Percentiles rank a stretch among this genome's conserved stretches.
Evolutionary conservation across 2,329 filamentous ascomycete species (phyloP).

Genomic region (Metarhizium guizhouense): DNA sequence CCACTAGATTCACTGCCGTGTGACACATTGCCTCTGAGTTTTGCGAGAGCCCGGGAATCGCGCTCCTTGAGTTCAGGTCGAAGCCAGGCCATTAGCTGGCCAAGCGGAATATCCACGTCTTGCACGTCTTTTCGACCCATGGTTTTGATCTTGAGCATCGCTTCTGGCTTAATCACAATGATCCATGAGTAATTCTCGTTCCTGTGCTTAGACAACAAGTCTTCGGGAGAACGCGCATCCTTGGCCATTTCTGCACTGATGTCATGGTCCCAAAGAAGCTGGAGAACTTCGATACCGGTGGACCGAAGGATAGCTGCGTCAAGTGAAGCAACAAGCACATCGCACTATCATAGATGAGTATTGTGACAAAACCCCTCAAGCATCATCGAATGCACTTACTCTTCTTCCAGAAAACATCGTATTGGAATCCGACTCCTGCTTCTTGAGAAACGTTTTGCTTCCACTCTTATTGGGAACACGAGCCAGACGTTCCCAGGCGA

Average conservation of each 20-base stretch:
- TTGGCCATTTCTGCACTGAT: slow-evolving; percentile 83
- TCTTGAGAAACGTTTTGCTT: slow-evolving; percentile 57
- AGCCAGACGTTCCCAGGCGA: slow-evolving; percentile 78
- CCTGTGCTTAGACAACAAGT: slow-evolving; percentile 65
- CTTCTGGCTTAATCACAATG: slow-evolving; percentile 75
- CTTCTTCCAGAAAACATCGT: slow-evolving; percentile 53
- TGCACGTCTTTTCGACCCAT: slow-evolving; percentile 64
- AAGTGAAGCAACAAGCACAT: slow-evolving; percentile 84
- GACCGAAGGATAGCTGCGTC: slow-evolving; percentile 68
- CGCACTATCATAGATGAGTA: slow-evolving; percentile 47
- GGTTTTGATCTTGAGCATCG: slow-evolving; percentile 68
- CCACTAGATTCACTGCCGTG: slow-evolving; percentile 18
- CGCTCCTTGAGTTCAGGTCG: slow-evolving; percentile 74
- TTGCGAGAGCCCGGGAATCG: slow-evolving; percentile 50
- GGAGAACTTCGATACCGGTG: slow-evolving; percentile 66
- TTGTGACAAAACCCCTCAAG: background rate
- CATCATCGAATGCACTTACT: slow-evolving; percentile 34
- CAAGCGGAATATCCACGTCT: slow-evolving; percentile 65
- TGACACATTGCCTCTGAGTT: slow-evolving; percentile 24
- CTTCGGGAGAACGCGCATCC: slow-evolving; percentile 70
- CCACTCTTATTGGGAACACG: slow-evolving; percentile 47
- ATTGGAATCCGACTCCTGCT: slow-evolving; percentile 53
- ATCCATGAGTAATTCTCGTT: slow-evolving; percentile 79
- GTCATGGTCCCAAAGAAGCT: slow-evolving; percentile 70
- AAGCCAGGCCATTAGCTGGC: slow-evolving; percentile 71